Percentiles rank a stretch among this genome's conserved stretches.
phyloP scores from a whole-genome alignment of 768 basidiomycete genomes.

The Paxillus rubicundulus region DNA sequence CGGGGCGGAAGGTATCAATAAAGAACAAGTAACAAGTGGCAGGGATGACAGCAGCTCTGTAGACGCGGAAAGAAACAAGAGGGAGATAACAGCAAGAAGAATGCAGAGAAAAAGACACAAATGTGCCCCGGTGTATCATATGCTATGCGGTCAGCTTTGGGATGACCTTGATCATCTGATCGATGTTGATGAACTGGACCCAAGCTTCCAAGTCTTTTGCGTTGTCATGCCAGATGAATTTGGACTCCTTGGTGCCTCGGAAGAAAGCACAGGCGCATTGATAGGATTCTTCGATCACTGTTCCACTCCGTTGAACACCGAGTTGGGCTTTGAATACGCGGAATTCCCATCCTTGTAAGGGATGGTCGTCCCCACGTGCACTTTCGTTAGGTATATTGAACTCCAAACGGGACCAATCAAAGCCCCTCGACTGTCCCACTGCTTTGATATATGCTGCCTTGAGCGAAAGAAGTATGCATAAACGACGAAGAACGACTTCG shows the following conservation, averaged over 20 bases:
- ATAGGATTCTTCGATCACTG: constrained; percentile 60
- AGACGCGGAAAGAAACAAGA: not conserved
- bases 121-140: not conserved
- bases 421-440: constrained; percentile 76
- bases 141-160: constrained; percentile 65
- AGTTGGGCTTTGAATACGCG: constrained; percentile 73
- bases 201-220: constrained; percentile 67
- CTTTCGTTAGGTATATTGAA: constrained; percentile 68
- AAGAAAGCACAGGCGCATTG: constrained; percentile 80
- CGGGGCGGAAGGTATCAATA: constrained; percentile 2
- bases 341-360: constrained; percentile 83
- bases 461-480: constrained; percentile 75
- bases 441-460: constrained; percentile 84
- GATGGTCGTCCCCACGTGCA: constrained; percentile 65
- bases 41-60: not conserved
- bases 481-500: constrained; percentile 65
- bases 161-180: constrained; percentile 77
- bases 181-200: constrained; percentile 83
- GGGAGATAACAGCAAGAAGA: not conserved
- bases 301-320: constrained; percentile 58
- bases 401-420: constrained; percentile 79
- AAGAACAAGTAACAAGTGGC: not conserved
- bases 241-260: constrained; percentile 60
- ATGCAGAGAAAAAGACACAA: not conserved
- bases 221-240: constrained; percentile 71